These are phyloP conservation scores for Mrakia hoshinonis DNA, from an alignment of 768 basidiomycete genomes.

Conservation along the genomic window DNA sequence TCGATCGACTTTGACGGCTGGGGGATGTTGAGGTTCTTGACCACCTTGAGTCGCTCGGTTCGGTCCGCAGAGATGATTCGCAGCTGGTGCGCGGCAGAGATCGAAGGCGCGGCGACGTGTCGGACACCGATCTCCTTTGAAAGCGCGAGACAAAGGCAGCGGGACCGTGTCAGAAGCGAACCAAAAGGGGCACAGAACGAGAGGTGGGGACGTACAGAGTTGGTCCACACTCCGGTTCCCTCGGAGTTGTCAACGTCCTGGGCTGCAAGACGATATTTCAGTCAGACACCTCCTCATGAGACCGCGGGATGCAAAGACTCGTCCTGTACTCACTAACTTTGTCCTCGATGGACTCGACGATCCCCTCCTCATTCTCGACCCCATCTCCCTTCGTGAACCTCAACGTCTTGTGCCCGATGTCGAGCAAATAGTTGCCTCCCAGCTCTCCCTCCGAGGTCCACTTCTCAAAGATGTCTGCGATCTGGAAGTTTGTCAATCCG, in stretches of 20 bases:
- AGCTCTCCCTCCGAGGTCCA: constrained; percentile 37
- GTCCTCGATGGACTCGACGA: constrained; percentile 41
- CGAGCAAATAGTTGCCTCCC: constrained; percentile 38
- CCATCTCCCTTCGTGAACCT: constrained; percentile 38
- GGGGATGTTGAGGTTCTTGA: constrained; percentile 36
- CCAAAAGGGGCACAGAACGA: neutral
- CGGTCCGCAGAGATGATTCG: constrained; percentile 39
- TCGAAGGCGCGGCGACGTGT: constrained; percentile 40
- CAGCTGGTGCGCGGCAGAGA: constrained; percentile 40
- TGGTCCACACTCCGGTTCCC: constrained; percentile 37
- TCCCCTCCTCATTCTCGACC: constrained; percentile 34
- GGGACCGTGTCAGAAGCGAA: too few relatives aligned
- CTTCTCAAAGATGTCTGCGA: constrained; percentile 36
- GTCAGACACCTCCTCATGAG: neutral
- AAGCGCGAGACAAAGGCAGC: neutral
- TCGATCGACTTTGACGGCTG: constrained; percentile 30
- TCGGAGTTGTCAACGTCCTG: constrained; percentile 40
- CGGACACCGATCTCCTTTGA: constrained; percentile 37
- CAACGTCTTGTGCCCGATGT: constrained; percentile 37
- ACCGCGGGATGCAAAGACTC: neutral
- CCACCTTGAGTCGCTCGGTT: constrained; percentile 34
- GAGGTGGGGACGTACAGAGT: constrained; percentile 1
- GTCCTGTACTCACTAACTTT: constrained; percentile 33
- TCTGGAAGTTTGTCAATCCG: constrained; percentile 36
- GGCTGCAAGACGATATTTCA: neutral